Percentiles rank a stretch among this genome's conserved stretches.
These are phyloP conservation scores for Angomonas desouzai DNA, from an alignment of 208 protist species.

Conservation along the genomic window DNA sequence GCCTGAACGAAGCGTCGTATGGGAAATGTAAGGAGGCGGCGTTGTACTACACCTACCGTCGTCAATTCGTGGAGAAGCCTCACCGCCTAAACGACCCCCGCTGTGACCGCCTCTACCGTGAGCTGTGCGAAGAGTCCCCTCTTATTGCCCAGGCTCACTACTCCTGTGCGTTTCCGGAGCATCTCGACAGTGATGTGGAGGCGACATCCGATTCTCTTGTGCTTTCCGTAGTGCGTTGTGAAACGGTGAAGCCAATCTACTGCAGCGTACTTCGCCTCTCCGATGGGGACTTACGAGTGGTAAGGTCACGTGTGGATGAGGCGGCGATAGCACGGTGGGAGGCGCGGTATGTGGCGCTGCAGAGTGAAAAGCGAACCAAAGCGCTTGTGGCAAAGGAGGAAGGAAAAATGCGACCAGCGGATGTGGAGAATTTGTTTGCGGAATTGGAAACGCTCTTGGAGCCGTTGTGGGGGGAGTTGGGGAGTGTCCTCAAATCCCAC, in stretches of 20 bases:
- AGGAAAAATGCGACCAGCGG: not conserved
- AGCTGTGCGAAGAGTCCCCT: not conserved
- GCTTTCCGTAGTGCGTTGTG: not conserved
- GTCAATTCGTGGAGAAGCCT: not conserved
- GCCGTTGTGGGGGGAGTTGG: slow-evolving; percentile 3
- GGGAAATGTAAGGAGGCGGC: not conserved
- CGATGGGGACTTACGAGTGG: not conserved
- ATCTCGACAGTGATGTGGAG: not conserved
- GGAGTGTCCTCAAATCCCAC: slow-evolving; percentile 22
- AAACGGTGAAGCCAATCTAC: not conserved
- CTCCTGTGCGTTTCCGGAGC: not conserved
- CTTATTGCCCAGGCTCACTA: not conserved
- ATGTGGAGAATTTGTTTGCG: not conserved
- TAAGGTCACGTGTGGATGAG: not conserved
- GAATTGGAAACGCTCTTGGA: not conserved
- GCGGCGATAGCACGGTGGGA: not conserved
- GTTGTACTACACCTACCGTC: not conserved
- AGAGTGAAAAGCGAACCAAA: not conserved
- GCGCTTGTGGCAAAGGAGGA: not conserved
- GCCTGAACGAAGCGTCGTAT: not conserved
- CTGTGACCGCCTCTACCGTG: not conserved
- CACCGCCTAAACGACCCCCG: not conserved
- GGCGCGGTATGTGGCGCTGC: not conserved
- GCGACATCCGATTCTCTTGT: not conserved
- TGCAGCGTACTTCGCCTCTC: not conserved